Conservation (phyloP, 306 rosid genomes). For the Cicer pinnatifidum region DNA sequence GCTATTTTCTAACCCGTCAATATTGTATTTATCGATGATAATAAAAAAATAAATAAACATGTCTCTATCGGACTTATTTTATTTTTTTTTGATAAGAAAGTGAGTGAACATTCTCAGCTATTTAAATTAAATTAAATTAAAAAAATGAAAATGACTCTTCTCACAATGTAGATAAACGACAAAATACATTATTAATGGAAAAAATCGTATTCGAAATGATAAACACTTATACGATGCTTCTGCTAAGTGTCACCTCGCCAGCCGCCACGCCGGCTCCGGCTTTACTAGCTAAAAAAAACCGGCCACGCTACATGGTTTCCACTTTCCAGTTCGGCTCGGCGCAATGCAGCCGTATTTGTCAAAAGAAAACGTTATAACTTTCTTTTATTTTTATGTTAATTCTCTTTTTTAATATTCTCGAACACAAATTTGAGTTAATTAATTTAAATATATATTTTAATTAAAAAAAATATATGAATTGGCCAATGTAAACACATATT, state of each 20-base stretch:
- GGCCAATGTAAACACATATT: too few relatives aligned
- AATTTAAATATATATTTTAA: too few relatives aligned
- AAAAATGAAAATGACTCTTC: conserved; percentile 29
- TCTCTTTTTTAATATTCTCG: too few relatives aligned
- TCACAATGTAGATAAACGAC: conserved; percentile 1
- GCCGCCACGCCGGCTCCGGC: neutral
- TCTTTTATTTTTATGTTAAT: too few relatives aligned
- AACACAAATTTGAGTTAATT: too few relatives aligned
- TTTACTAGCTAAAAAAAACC: neutral
- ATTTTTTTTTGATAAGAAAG: neutral
- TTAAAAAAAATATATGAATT: too few relatives aligned
- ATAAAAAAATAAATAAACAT: neutral
- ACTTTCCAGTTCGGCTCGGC: conserved; percentile 8
- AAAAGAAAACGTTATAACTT: too few relatives aligned
- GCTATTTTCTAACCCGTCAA: conserved; percentile 3
- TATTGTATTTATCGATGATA: neutral
- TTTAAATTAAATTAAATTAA: neutral
- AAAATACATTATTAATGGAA: neutral
- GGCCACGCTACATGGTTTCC: neutral
- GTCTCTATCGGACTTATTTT: conserved; percentile 29
- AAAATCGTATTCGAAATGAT: neutral
- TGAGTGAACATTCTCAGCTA: neutral
- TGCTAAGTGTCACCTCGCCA: conserved; percentile 34
- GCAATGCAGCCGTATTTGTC: neutral
- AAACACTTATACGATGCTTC: neutral